Evolutionary conservation across 352 stramenopile species (phyloP).

Genomic region (Globisporangium spiculum): DNA sequence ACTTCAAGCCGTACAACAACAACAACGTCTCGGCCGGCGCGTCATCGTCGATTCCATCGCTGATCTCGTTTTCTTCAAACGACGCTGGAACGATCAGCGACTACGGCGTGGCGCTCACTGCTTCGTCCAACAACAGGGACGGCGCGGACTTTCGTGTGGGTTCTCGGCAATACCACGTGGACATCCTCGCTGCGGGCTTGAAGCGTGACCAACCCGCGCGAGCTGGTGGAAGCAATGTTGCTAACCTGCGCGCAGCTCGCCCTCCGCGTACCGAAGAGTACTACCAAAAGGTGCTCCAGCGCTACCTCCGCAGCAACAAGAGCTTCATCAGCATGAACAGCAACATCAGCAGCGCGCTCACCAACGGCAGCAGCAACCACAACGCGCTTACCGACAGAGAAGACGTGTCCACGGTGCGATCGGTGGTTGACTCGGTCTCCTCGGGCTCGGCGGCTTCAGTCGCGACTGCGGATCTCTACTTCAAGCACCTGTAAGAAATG

Average conservation of each 20-base stretch:
- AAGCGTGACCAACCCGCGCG: slow-evolving; percentile 19
- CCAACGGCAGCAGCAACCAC: slow-evolving; percentile 40
- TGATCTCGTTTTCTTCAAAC: slow-evolving; percentile 46
- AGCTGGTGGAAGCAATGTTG: slow-evolving; percentile 6
- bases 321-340: slow-evolving; percentile 53
- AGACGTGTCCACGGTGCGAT: slow-evolving; percentile 18
- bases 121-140: slow-evolving; percentile 3
- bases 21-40: slow-evolving; percentile 29
- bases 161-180: slow-evolving; percentile 19
- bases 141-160: slow-evolving; percentile 14
- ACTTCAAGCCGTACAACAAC: slow-evolving; percentile 16
- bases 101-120: slow-evolving; percentile 18
- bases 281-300: slow-evolving; percentile 60
- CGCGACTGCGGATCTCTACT: slow-evolving; percentile 12
- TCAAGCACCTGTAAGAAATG: slow-evolving; percentile 18
- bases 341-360: slow-evolving; percentile 41
- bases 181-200: slow-evolving; percentile 16
- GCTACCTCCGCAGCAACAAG: slow-evolving; percentile 53
- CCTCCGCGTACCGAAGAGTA: slow-evolving; percentile 62
- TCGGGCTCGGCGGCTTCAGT: slow-evolving; percentile 17
- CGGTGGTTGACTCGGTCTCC: slow-evolving; percentile 14
- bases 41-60: slow-evolving; percentile 42
- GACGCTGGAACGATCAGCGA: slow-evolving; percentile 34
- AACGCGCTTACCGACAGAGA: slow-evolving; percentile 17
- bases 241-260: slow-evolving; percentile 11